phyloP scores from a whole-genome alignment of 192 early-diverging fungal species.

The Podila verticillata region DNA sequence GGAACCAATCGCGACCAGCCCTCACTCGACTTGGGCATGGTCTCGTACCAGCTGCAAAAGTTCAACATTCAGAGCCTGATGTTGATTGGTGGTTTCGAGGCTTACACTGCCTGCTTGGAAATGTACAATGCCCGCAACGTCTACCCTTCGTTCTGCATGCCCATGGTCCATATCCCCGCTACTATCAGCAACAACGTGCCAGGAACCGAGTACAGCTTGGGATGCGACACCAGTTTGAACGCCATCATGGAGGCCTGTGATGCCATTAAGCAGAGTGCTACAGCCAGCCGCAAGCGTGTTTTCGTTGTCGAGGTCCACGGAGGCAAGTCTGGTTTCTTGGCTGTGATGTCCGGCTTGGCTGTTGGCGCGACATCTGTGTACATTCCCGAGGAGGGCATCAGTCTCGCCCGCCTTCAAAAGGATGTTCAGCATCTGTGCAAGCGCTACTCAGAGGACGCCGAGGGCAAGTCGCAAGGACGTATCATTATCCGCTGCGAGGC shows the following conservation, averaged over 20 bases:
- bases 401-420: constrained; percentile 78
- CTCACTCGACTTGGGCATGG: constrained; percentile 82
- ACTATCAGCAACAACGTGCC: constrained; percentile 99
- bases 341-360: constrained; percentile 85
- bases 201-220: constrained; percentile 94
- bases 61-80: constrained; percentile 90
- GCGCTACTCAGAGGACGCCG: constrained; percentile 82
- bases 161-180: constrained; percentile 92
- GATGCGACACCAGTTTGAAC: constrained; percentile 95
- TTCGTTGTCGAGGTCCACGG: constrained; percentile 98
- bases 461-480: constrained; percentile 81
- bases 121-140: constrained; percentile 74
- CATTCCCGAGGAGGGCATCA: constrained; percentile 93
- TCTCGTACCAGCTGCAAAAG: constrained; percentile 93
- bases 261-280: constrained; percentile 92
- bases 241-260: constrained; percentile 92
- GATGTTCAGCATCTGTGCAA: constrained; percentile 84
- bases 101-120: constrained; percentile 80
- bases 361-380: constrained; percentile 92
- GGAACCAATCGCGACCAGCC: constrained; percentile 96
- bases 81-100: constrained; percentile 98
- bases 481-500: constrained; percentile 83
- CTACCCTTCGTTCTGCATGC: constrained; percentile 95
- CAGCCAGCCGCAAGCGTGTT: constrained; percentile 88
- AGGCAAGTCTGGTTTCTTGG: constrained; percentile 93